These are phyloP conservation scores for Collybia sordida DNA, from an alignment of 768 basidiomycete species.

Conservation along the genomic window DNA sequence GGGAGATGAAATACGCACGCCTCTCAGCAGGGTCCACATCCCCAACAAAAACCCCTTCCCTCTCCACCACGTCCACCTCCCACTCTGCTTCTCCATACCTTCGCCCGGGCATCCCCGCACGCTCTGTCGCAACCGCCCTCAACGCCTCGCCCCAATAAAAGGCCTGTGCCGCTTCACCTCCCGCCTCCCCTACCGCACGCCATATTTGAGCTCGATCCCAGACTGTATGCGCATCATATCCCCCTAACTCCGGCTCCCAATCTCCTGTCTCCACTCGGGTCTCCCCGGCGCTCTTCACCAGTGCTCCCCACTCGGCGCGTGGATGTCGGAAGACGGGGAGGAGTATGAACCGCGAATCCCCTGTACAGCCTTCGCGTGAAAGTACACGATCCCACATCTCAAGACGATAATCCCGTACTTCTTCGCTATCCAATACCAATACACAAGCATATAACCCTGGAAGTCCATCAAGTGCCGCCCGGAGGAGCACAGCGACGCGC, in stretches of 20 bases:
- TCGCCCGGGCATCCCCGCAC: not conserved
- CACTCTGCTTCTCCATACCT: slow-evolving; percentile 16
- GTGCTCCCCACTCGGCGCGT: slow-evolving; percentile 9
- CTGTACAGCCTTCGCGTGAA: not conserved
- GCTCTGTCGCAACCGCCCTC: slow-evolving; percentile 1
- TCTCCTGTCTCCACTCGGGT: too few relatives aligned
- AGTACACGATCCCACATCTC: slow-evolving; percentile 1
- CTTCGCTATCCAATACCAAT: slow-evolving; percentile 4
- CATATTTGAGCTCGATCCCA: slow-evolving; percentile 16
- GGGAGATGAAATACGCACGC: slow-evolving; percentile 4
- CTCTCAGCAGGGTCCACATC: slow-evolving; percentile 16
- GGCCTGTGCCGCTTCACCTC: not conserved
- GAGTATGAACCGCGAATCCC: slow-evolving; percentile 6
- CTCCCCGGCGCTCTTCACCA: too few relatives aligned
- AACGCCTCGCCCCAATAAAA: not conserved
- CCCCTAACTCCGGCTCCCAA: too few relatives aligned
- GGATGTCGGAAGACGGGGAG: slow-evolving; percentile 10
- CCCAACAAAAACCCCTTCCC: slow-evolving; percentile 16
- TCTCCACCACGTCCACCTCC: slow-evolving; percentile 25
- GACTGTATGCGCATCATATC: not conserved
- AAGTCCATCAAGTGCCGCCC: not conserved
- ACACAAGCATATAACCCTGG: slow-evolving; percentile 6
- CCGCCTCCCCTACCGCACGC: slow-evolving; percentile 3
- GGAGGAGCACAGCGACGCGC: not conserved
- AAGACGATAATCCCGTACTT: not conserved